Evolutionary conservation across 2,329 filamentous ascomycete species (phyloP), one percentile per base, ranked within the genome.

Genomic region (Plectosphaerella sp.): DNA sequence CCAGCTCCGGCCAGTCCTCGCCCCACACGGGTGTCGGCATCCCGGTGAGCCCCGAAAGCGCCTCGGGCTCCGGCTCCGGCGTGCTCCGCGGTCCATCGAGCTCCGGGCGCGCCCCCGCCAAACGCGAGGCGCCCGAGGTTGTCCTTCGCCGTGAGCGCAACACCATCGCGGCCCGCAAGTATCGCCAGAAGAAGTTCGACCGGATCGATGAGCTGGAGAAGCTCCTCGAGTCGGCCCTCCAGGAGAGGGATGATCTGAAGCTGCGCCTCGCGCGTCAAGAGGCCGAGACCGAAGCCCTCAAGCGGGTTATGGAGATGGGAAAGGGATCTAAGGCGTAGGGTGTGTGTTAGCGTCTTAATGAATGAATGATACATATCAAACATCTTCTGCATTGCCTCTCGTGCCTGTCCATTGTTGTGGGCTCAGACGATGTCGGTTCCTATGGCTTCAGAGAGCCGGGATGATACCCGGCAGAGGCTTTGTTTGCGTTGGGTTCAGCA

Each of bases 151-250:
- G 86, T 25, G 79, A 82, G 55, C 79, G 82, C 55, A 89, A 89
- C 66, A 89, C 85, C 14, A 75, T 87, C 55, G 86, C 86, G n/a
- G 86, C 86, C 28, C 78, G 84, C 55, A 84, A 86, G 55, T 89
- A 88, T 63, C 82, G 86, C 24, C 85, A 89, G 64, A 87, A 86
- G 65, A 81, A 84, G 45, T 75, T 88, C 35, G 85, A 89, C 59
- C 82, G 84, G 55, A 80, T 88, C 65, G 70, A 69, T 24, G 78
- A 82, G 55, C 74, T 89, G 33, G 85, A 89, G 65, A 66, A 70
- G 9, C 77, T 80, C 18, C 69, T 89, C 42, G 77, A 76, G 46
- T 74, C 78, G 43, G 77, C 84, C 62, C 79, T 79, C 53, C 67
- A 74, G 47, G 86, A 89, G 62, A 71, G 84, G 16, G 85, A 89